Evolutionary conservation across 345 rosid species (phyloP).

Genomic region (Camelina hispida): DNA sequence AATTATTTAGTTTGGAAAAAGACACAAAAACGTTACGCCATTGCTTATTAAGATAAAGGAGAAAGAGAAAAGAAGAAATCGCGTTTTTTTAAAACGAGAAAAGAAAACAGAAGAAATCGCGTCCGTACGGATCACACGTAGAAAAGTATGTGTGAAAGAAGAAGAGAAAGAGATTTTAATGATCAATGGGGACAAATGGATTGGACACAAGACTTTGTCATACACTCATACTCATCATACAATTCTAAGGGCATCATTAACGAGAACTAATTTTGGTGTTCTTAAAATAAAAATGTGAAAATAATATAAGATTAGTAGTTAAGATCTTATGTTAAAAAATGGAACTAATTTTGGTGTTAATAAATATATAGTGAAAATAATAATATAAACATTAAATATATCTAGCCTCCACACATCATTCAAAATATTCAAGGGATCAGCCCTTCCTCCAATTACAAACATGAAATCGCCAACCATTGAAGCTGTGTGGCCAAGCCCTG

Average conservation of each 20-base stretch:
- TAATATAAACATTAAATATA: too few relatives aligned
- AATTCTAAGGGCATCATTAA: too few relatives aligned
- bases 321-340: too few relatives aligned
- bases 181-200: background rate
- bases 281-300: too few relatives aligned
- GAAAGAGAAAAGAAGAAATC: constrained; percentile 20
- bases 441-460: constrained; percentile 87
- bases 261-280: too few relatives aligned
- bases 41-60: constrained; percentile 3
- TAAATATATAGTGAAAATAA: too few relatives aligned
- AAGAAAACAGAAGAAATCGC: constrained; percentile 18
- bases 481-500: constrained; percentile 84
- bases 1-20: constrained; percentile 11
- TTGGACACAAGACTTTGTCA: constrained; percentile 1
- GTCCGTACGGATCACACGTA: constrained; percentile 14
- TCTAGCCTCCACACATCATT: constrained; percentile 79
- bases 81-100: background rate
- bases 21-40: constrained; percentile 9
- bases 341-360: too few relatives aligned
- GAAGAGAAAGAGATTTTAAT: background rate
- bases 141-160: constrained; percentile 37
- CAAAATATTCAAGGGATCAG: constrained; percentile 72
- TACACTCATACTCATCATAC: background rate
- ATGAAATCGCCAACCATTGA: constrained; percentile 67
- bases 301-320: too few relatives aligned